These are phyloP conservation scores for Wickerhamiella bombiphila DNA, from an alignment of 805 yeast species.

Conservation along the genomic window DNA sequence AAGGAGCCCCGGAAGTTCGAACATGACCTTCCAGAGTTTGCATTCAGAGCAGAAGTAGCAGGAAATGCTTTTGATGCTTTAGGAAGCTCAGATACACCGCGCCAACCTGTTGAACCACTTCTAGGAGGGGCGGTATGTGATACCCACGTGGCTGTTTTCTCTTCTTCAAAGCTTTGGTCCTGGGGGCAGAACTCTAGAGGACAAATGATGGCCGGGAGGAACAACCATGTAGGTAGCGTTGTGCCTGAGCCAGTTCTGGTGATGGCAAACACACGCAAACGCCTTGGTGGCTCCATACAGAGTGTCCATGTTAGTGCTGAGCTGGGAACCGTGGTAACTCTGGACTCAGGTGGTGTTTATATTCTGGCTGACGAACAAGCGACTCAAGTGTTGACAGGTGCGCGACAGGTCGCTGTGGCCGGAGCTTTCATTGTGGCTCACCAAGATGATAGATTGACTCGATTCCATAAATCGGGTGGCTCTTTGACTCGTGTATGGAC, in stretches of 20 bases:
- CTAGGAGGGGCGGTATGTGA: conserved; percentile 4
- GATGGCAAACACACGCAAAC: neutral
- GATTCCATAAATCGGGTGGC: conserved; percentile 1
- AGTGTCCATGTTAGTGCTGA: conserved; percentile 10
- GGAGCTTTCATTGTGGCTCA: neutral
- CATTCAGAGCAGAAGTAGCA: neutral
- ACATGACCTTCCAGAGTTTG: conserved; percentile 7
- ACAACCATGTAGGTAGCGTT: conserved; percentile 3
- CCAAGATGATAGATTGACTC: conserved; percentile 6
- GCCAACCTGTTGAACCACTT: conserved; percentile 6
- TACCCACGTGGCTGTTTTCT: conserved; percentile 3
- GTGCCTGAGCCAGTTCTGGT: conserved; percentile 11
- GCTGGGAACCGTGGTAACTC: conserved; percentile 9
- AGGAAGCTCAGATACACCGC: neutral
- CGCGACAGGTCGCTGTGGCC: neutral
- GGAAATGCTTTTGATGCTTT: conserved; percentile 13
- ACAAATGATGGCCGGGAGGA: conserved; percentile 13
- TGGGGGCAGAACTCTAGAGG: conserved; percentile 19
- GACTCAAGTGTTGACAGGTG: neutral
- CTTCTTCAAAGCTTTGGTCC: conserved; percentile 8
- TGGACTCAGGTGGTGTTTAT: conserved; percentile 7
- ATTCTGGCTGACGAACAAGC: conserved; percentile 3
- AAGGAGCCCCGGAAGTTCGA: conserved; percentile 9
- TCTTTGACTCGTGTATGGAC: conserved; percentile 11
- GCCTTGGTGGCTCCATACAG: conserved; percentile 6